These are phyloP conservation scores for Euphrasia confusa DNA, from an alignment of 257 asterid genomes.

Conservation along the genomic window DNA sequence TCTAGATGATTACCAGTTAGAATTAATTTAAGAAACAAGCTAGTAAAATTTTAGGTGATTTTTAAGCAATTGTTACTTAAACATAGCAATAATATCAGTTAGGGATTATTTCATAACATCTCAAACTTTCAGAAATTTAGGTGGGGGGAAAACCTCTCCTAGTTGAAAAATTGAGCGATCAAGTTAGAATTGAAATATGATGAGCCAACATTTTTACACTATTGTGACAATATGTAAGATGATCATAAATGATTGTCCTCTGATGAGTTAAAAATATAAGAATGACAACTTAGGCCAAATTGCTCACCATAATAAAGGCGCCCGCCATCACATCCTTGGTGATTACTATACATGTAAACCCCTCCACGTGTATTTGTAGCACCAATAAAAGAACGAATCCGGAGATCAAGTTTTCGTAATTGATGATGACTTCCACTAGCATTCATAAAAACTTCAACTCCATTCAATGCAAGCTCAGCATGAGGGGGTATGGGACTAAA, in stretches of 20 bases:
- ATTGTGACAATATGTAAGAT: neutral
- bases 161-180: conserved; percentile 17
- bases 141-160: conserved; percentile 11
- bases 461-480: conserved; percentile 87
- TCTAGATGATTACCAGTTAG: neutral
- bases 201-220: conserved; percentile 1
- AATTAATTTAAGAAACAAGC: conserved; percentile 8
- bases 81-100: neutral
- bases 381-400: conserved; percentile 81
- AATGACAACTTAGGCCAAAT: conserved; percentile 14
- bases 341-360: conserved; percentile 94
- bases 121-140: neutral
- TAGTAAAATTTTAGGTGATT: conserved; percentile 1
- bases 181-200: neutral
- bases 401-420: conserved; percentile 80
- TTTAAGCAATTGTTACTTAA: conserved; percentile 14
- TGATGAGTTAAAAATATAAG: conserved; percentile 1
- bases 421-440: conserved; percentile 99
- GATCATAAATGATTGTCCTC: neutral
- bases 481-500: conserved; percentile 91
- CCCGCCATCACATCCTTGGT: conserved; percentile 96
- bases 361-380: conserved; percentile 99
- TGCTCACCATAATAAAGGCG: conserved; percentile 87
- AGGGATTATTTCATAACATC: no score
- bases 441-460: conserved; percentile 91